Evolutionary conservation across 371 early-diverging fungal genomes (phyloP).

Genomic region (Polyrhizophydium stewartii): DNA sequence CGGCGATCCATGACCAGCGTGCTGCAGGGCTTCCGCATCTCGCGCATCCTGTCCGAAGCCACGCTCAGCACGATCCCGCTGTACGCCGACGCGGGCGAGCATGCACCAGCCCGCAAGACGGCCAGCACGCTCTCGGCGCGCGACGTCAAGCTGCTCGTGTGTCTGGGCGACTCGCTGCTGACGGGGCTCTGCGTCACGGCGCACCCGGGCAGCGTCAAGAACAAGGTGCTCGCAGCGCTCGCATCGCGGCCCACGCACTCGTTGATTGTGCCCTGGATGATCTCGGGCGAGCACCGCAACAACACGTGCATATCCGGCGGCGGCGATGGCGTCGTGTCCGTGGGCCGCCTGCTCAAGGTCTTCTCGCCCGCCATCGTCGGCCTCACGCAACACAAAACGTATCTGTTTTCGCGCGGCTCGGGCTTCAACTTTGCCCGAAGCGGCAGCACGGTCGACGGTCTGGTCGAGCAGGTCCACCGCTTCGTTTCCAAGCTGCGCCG

Average conservation of each 20-base stretch:
- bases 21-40: background rate
- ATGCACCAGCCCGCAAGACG: background rate
- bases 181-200: conserved; percentile 14
- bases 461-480: conserved; percentile 4
- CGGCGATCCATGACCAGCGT: background rate
- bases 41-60: background rate
- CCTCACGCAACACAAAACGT: conserved; percentile 7
- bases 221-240: conserved; percentile 5
- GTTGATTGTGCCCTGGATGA: conserved; percentile 9
- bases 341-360: conserved; percentile 8
- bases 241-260: background rate
- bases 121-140: background rate
- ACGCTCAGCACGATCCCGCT: background rate
- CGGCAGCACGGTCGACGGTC: background rate
- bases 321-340: conserved; percentile 10
- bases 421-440: conserved; percentile 9
- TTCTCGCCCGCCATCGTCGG: conserved; percentile 6
- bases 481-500: conserved; percentile 2
- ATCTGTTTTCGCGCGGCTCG: conserved; percentile 7
- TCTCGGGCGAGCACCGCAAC: conserved; percentile 15
- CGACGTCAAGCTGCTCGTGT: conserved; percentile 10
- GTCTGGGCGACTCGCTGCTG: conserved; percentile 13
- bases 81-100: background rate
- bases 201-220: conserved; percentile 7
- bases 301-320: conserved; percentile 15